Percentiles rank a stretch among this genome's conserved stretches.
These are phyloP conservation scores for Chalciporus pseudorubinellus DNA, from an alignment of 768 basidiomycete genomes.

Conservation along the genomic window DNA sequence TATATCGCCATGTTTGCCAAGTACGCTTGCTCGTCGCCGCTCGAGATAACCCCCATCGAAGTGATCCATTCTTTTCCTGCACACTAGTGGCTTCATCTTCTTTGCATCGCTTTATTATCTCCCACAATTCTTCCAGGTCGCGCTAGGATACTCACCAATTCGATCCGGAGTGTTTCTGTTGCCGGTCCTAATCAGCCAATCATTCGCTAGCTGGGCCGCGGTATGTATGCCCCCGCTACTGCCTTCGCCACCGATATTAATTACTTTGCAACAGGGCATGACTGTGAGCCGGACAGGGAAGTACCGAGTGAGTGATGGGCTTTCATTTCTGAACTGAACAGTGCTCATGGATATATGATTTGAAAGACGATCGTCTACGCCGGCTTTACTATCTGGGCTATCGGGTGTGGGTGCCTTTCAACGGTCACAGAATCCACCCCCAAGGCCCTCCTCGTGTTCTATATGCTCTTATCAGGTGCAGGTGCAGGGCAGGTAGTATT, in stretches of 20 bases:
- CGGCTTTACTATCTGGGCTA: conserved; percentile 69
- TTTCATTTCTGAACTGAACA: too few relatives aligned
- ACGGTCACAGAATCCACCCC: conserved; percentile 51
- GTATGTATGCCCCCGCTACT: conserved; percentile 33
- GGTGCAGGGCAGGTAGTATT: conserved; percentile 57
- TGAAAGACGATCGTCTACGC: conserved; percentile 35
- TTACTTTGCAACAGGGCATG: conserved; percentile 44
- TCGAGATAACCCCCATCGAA: too few relatives aligned
- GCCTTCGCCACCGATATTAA: background rate
- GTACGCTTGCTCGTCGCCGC: conserved; percentile 31
- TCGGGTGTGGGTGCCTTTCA: conserved; percentile 68
- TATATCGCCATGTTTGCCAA: conserved; percentile 71
- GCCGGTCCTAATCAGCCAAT: conserved; percentile 65
- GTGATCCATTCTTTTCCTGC: too few relatives aligned
- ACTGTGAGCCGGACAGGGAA: conserved; percentile 63
- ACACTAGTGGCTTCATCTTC: conserved; percentile 53
- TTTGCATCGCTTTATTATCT: conserved; percentile 70
- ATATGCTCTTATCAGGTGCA: conserved; percentile 55
- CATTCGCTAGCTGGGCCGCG: conserved; percentile 53
- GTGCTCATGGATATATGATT: background rate
- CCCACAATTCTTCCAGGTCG: conserved; percentile 75
- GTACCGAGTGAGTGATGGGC: conserved; percentile 44
- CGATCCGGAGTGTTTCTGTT: conserved; percentile 64
- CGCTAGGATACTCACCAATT: conserved; percentile 61
- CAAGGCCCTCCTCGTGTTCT: conserved; percentile 53